These are phyloP conservation scores for Mycena rebaudengoi DNA, from an alignment of 768 basidiomycete species.

Conservation along the genomic window DNA sequence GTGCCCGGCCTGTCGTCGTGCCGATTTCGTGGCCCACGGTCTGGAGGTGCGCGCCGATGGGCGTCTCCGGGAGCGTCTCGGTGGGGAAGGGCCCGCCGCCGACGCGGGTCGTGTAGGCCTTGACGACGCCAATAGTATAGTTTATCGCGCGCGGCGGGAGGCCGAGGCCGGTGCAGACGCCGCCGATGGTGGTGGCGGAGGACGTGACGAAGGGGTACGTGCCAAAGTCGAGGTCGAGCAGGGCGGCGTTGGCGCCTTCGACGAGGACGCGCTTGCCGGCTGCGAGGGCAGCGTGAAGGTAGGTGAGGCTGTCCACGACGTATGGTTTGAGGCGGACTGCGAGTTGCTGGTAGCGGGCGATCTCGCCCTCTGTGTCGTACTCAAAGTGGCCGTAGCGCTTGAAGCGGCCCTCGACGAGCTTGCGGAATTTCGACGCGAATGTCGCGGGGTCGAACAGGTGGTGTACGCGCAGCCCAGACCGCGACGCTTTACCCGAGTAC, in stretches of 20 bases:
- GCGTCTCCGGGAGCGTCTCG: slow-evolving; percentile 86
- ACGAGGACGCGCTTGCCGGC: slow-evolving; percentile 85
- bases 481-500: slow-evolving; percentile 96
- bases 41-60: slow-evolving; percentile 84
- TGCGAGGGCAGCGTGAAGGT: slow-evolving; percentile 82
- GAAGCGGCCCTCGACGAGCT: slow-evolving; percentile 94
- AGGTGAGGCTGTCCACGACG: slow-evolving; percentile 88
- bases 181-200: slow-evolving; percentile 91
- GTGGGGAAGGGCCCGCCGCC: slow-evolving; percentile 99
- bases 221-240: slow-evolving; percentile 98
- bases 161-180: slow-evolving; percentile 97
- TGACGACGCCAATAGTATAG: slow-evolving; percentile 91
- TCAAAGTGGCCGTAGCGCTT: slow-evolving; percentile 98
- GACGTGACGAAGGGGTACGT: slow-evolving; percentile 99
- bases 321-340: slow-evolving; percentile 87
- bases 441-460: slow-evolving; percentile 89
- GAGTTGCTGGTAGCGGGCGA: slow-evolving; percentile 85
- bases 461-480: slow-evolving; percentile 95
- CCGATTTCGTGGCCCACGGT: slow-evolving; percentile 95
- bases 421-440: slow-evolving; percentile 93
- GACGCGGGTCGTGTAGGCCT: slow-evolving; percentile 98
- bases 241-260: slow-evolving; percentile 97
- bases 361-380: slow-evolving; percentile 98
- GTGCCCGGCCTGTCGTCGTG: slow-evolving; percentile 88
- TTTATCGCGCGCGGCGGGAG: slow-evolving; percentile 91